Conservation (phyloP, 306 rosid genomes). For the Lotus japonicus region DNA sequence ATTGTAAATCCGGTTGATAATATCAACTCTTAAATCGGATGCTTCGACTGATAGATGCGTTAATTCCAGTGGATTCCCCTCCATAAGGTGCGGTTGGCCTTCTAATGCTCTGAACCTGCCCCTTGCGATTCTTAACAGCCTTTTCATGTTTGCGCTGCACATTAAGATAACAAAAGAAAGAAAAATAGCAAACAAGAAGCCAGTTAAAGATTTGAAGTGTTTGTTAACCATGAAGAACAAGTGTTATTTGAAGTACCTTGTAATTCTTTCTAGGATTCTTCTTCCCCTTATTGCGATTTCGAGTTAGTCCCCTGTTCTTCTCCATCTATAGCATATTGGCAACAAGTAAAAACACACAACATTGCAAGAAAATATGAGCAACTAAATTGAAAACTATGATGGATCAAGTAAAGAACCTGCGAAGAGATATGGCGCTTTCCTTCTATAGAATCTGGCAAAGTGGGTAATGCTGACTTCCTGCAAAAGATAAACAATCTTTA, state of each 20-base stretch:
- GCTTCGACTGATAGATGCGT: slow-evolving; percentile 64
- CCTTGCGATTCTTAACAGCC: slow-evolving; percentile 39
- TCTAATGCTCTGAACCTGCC: no score
- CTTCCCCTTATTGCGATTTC: slow-evolving; percentile 50
- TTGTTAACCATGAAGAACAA: neutral
- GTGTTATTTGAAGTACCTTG: slow-evolving; percentile 46
- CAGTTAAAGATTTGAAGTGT: neutral
- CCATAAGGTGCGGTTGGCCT: no score
- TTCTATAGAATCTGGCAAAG: no score
- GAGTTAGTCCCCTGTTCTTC: slow-evolving; percentile 85
- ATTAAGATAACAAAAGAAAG: slow-evolving; percentile 4
- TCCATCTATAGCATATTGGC: slow-evolving; percentile 45
- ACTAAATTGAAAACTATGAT: no score
- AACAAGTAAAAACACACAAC: no score
- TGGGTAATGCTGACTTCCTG: no score
- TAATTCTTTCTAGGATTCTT: slow-evolving; percentile 95
- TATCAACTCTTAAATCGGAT: slow-evolving; percentile 38
- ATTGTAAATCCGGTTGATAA: no score
- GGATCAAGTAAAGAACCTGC: no score
- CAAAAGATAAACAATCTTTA: no score
- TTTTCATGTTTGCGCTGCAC: slow-evolving; percentile 69
- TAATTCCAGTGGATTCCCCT: slow-evolving; percentile 81
- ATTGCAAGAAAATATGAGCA: no score
- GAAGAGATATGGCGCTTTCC: no score
- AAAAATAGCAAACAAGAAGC: neutral